A percentile compares a stretch with the other conserved stretches of the same genome.
Evolutionary conservation across 2,329 filamentous ascomycete genomes (phyloP).

Genomic region (Stenocarpella maydis): DNA sequence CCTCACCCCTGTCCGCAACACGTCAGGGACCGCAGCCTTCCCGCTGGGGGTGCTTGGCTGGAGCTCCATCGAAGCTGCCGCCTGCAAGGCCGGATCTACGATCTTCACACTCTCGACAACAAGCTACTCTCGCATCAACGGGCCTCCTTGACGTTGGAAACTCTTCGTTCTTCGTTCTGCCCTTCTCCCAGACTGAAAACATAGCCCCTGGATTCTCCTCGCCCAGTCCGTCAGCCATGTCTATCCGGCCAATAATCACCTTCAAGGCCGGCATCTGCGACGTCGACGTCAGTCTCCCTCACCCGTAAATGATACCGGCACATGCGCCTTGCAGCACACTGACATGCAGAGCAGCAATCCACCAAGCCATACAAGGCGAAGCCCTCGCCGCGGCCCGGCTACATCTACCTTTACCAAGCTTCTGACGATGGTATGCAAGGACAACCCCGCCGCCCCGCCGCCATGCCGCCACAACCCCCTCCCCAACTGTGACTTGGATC

Average conservation of each 20-base stretch:
- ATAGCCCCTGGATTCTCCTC: not conserved
- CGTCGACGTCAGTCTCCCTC: conserved; percentile 70
- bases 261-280: conserved; percentile 96
- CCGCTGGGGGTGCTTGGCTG: conserved; percentile 25
- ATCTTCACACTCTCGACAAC: not conserved
- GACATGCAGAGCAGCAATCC: conserved; percentile 51
- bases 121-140: not conserved
- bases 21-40: conserved; percentile 36
- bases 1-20: conserved; percentile 34
- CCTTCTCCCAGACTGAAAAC: conserved; percentile 15
- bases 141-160: not conserved
- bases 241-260: conserved; percentile 85
- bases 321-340: conserved; percentile 35
- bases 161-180: not conserved
- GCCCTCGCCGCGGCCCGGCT: conserved; percentile 77
- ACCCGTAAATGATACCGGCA: conserved; percentile 12
- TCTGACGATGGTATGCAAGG: conserved; percentile 75
- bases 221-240: conserved; percentile 66
- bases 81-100: conserved; percentile 10
- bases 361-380: conserved; percentile 75
- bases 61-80: conserved; percentile 30
- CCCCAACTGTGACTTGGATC: not conserved
- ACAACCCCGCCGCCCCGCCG: not conserved
- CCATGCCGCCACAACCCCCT: conserved; percentile 2
- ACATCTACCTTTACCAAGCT: conserved; percentile 81